Evolutionary conservation across 495 filamentous ascomycete species (phyloP).

Genomic region (Amphirosellinia nigrospora): DNA sequence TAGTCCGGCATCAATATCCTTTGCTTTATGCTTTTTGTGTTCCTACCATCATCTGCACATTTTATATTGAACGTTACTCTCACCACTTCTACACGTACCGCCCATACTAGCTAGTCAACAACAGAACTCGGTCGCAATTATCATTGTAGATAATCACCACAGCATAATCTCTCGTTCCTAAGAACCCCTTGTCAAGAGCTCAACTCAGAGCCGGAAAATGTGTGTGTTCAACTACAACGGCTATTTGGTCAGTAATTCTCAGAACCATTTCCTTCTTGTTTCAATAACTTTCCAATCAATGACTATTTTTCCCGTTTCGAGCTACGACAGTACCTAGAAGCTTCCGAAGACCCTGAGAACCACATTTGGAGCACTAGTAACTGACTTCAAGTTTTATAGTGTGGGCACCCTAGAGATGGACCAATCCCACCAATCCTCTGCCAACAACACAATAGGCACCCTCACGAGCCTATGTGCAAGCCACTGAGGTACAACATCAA

Average conservation of each 20-base stretch:
- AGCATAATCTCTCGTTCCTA: not conserved
- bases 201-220: not conserved
- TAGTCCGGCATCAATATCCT: not conserved
- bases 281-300: too few relatives aligned
- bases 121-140: not conserved
- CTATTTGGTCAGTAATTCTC: not conserved
- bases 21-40: not conserved
- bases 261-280: not conserved
- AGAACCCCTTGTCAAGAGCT: not conserved
- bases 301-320: too few relatives aligned
- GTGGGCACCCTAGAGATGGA: not conserved
- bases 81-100: not conserved
- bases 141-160: not conserved
- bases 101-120: not conserved
- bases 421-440: not conserved
- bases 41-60: not conserved
- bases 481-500: constrained; percentile 3
- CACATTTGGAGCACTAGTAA: not conserved
- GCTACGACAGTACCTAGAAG: not conserved
- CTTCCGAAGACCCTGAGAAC: too few relatives aligned
- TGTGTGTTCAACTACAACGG: not conserved
- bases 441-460: not conserved
- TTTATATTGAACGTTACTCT: not conserved
- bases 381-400: not conserved
- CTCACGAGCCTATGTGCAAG: constrained; percentile 3